Evolutionary conservation across 163 green algal genomes (phyloP).

Genomic region (Scenedesmus sp.): DNA sequence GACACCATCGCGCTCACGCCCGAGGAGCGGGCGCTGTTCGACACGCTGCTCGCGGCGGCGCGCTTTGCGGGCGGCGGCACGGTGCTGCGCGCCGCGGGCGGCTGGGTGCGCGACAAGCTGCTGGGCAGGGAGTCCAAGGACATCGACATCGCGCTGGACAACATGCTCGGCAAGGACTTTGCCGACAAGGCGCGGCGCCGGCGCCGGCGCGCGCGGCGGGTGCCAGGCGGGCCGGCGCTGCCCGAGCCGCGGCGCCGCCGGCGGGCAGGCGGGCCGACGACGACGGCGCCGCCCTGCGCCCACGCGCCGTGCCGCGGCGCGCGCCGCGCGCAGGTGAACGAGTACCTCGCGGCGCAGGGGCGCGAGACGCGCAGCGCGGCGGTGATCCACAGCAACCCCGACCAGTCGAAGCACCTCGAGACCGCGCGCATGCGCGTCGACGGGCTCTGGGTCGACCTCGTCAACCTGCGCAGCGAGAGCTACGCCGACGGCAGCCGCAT

Average conservation of each 20-base stretch:
- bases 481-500: constrained; percentile 93
- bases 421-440: constrained; percentile 90
- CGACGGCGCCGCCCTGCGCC: too few relatives aligned
- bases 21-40: constrained; percentile 81
- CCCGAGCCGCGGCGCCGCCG: too few relatives aligned
- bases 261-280: too few relatives aligned
- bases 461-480: constrained; percentile 96
- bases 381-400: constrained; percentile 94
- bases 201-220: too few relatives aligned
- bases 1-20: constrained; percentile 70
- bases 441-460: constrained; percentile 90
- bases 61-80: constrained; percentile 67
- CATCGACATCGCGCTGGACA: constrained; percentile 98
- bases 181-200: constrained; percentile 73
- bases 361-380: constrained; percentile 75
- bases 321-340: constrained; percentile 70
- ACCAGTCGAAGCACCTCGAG: constrained; percentile 99
- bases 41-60: constrained; percentile 73
- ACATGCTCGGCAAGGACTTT: constrained; percentile 91
- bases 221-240: too few relatives aligned
- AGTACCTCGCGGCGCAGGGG: constrained; percentile 78
- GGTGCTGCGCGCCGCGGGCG: constrained; percentile 91
- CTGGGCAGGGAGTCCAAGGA: constrained; percentile 87
- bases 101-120: constrained; percentile 99
- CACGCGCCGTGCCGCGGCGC: background rate